A percentile compares a stretch with the other conserved stretches of the same genome.
Evolutionary conservation across 1,139 yeast genomes (phyloP).

Genomic region (Yamadazyma spencermartinsiae): DNA sequence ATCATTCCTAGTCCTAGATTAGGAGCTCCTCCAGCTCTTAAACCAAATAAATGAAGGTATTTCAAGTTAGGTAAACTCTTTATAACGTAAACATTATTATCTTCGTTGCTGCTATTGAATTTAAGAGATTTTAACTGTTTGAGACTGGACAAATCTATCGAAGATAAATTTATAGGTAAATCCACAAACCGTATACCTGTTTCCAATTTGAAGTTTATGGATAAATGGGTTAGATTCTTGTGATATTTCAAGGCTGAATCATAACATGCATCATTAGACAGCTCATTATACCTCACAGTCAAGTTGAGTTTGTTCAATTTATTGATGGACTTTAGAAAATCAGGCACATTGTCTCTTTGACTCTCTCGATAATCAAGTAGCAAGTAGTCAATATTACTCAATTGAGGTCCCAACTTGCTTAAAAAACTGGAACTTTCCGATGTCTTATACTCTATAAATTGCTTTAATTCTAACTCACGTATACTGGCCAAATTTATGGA

Average conservation of each 20-base stretch:
- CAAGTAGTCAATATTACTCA: slow-evolving; percentile 29
- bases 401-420: slow-evolving; percentile 22
- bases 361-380: slow-evolving; percentile 49
- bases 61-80: slow-evolving; percentile 27
- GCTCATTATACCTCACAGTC: slow-evolving; percentile 39
- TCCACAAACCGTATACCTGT: slow-evolving; percentile 27
- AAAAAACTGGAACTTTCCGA: slow-evolving; percentile 21
- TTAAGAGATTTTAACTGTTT: slow-evolving; percentile 34
- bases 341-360: slow-evolving; percentile 40
- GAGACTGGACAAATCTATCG: slow-evolving; percentile 19
- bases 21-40: slow-evolving; percentile 54
- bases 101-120: slow-evolving; percentile 34
- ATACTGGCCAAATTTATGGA: slow-evolving; percentile 25
- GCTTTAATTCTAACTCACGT: slow-evolving; percentile 24
- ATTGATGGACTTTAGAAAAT: slow-evolving; percentile 29
- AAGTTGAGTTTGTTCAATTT: slow-evolving; percentile 35
- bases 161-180: slow-evolving; percentile 24
- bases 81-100: slow-evolving; percentile 26
- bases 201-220: slow-evolving; percentile 44
- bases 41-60: slow-evolving; percentile 50
- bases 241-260: slow-evolving; percentile 12
- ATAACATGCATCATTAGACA: slow-evolving; percentile 9
- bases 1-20: slow-evolving; percentile 56
- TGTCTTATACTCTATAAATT: slow-evolving; percentile 29
- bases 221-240: slow-evolving; percentile 32